These are phyloP conservation scores for Heritiera fomes DNA, from an alignment of 345 rosid species.

Conservation along the genomic window DNA sequence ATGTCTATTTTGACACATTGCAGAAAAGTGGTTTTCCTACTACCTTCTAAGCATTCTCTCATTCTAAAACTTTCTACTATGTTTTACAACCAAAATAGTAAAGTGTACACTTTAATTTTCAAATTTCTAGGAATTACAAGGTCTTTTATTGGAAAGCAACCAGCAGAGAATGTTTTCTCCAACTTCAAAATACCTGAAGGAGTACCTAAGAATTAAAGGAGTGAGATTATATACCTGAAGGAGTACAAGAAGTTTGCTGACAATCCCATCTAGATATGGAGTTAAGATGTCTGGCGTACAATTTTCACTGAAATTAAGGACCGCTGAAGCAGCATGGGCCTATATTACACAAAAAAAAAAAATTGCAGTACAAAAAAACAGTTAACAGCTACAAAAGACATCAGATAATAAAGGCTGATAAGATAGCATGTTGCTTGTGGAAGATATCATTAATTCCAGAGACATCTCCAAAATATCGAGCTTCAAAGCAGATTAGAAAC, in stretches of 20 bases:
- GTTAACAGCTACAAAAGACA: background rate
- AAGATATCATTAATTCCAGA: background rate
- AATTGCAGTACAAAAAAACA: background rate
- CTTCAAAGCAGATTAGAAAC: background rate
- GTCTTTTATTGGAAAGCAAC: background rate
- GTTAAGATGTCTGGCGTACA: conserved; percentile 68
- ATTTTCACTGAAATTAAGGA: conserved; percentile 72
- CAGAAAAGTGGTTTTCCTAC: background rate
- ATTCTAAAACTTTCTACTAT: background rate
- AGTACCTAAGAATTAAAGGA: background rate
- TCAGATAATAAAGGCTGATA: conserved; percentile 2
- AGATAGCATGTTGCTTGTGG: conserved; percentile 15
- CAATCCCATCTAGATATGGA: conserved; percentile 66
- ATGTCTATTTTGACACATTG: background rate
- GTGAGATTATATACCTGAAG: conserved; percentile 48
- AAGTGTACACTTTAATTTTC: background rate
- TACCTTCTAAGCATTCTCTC: background rate
- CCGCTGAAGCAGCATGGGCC: conserved; percentile 86
- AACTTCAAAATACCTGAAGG: background rate
- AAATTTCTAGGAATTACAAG: conserved; percentile 4
- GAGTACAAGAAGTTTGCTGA: conserved; percentile 72
- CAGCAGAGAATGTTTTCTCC: background rate
- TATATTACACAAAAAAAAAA: conserved; percentile 22
- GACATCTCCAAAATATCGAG: background rate
- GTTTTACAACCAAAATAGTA: background rate